Conservation (phyloP, 257 asterid species). For the Plantago elongata region DNA sequence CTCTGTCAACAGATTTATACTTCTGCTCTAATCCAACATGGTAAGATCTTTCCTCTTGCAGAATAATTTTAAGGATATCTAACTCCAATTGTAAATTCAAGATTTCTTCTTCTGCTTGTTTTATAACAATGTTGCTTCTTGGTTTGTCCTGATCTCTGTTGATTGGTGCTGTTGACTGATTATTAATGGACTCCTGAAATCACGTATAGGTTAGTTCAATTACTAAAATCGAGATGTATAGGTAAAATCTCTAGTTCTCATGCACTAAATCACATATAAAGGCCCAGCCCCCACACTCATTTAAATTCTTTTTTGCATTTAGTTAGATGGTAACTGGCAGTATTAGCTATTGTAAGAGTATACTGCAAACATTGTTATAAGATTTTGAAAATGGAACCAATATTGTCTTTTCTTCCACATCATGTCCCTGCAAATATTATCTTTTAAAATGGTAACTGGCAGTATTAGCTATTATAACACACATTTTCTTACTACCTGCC, state of each 20-base stretch:
- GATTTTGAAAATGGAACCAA: no score
- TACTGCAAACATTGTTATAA: no score
- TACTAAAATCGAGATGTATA: constrained; percentile 10
- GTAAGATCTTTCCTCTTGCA: constrained; percentile 70
- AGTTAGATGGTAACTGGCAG: no score
- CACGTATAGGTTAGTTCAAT: constrained; percentile 21
- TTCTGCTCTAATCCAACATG: constrained; percentile 46
- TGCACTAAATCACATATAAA: no score
- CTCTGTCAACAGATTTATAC: not conserved
- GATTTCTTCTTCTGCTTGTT: constrained; percentile 54
- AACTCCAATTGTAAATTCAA: constrained; percentile 80
- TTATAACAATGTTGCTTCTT: constrained; percentile 22
- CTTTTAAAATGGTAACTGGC: no score
- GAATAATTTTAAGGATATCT: constrained; percentile 74
- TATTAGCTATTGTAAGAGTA: no score
- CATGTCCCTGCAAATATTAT: no score
- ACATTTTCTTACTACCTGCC: no score
- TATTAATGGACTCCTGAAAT: constrained; percentile 61
- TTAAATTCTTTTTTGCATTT: no score
- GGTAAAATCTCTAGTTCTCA: not conserved
- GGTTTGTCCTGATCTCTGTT: constrained; percentile 33
- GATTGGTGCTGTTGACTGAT: constrained; percentile 26
- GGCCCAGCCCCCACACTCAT: no score
- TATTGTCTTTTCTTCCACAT: no score
- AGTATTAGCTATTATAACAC: no score